phyloP scores from a whole-genome alignment of 2,329 filamentous ascomycete genomes.

The Elsinoe ampelina region DNA sequence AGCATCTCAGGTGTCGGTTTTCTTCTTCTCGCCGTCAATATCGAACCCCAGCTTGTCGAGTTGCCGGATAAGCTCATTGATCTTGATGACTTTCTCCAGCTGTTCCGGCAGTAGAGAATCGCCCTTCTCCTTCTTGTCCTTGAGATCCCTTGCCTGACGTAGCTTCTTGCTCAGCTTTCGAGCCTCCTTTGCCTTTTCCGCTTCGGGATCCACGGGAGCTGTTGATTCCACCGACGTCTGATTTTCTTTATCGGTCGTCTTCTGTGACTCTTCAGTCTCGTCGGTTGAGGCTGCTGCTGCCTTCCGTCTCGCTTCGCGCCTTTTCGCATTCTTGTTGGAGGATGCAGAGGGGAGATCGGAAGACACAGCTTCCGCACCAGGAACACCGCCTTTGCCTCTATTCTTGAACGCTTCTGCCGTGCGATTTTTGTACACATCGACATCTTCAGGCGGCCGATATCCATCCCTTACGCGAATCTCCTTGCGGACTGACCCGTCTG shows the following conservation, averaged over 20 bases:
- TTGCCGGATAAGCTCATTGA: slow-evolving; percentile 85
- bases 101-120: slow-evolving; percentile 82
- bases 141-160: slow-evolving; percentile 81
- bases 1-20: slow-evolving; percentile 2
- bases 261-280: background rate
- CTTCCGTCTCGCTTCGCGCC: slow-evolving; percentile 57
- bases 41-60: slow-evolving; percentile 79
- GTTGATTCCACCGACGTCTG: slow-evolving; percentile 15
- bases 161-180: slow-evolving; percentile 90
- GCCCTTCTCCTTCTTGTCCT: slow-evolving; percentile 82
- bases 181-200: slow-evolving; percentile 84
- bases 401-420: slow-evolving; percentile 78
- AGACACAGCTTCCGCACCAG: slow-evolving; percentile 55
- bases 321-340: slow-evolving; percentile 77
- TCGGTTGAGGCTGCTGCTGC: slow-evolving; percentile 35
- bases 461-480: slow-evolving; percentile 92
- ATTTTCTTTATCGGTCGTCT: slow-evolving; percentile 19
- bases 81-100: slow-evolving; percentile 94
- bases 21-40: slow-evolving; percentile 58
- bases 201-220: slow-evolving; percentile 55
- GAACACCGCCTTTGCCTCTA: slow-evolving; percentile 59
- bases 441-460: slow-evolving; percentile 88
- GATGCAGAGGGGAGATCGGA: slow-evolving; percentile 44
- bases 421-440: slow-evolving; percentile 91
- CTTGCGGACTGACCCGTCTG: slow-evolving; percentile 85